A percentile compares a stretch with the other conserved stretches of the same genome.
phyloP scores from a whole-genome alignment of 2,329 filamentous ascomycete genomes.

The Fusarium ramigenum region DNA sequence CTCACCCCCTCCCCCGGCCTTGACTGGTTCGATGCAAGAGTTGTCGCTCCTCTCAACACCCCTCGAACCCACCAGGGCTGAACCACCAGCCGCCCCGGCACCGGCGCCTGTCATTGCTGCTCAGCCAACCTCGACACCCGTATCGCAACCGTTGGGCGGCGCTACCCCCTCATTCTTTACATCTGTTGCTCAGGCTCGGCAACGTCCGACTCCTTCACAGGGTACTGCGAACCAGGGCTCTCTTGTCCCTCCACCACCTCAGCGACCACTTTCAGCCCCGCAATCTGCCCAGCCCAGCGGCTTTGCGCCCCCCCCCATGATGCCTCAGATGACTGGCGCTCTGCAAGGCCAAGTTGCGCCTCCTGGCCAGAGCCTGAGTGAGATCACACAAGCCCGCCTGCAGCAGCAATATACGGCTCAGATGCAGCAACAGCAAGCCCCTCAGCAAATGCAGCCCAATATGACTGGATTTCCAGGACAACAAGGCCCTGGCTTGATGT shows the following conservation, averaged over 20 bases:
- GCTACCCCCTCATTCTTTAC: constrained; percentile 69
- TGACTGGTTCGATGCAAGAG: constrained; percentile 75
- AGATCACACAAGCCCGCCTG: constrained; percentile 72
- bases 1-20: constrained; percentile 52
- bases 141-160: constrained; percentile 59
- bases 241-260: constrained; percentile 79
- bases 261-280: constrained; percentile 86
- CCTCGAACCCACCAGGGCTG: constrained; percentile 59
- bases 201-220: constrained; percentile 47
- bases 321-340: constrained; percentile 84
- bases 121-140: constrained; percentile 47
- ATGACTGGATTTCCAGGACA: constrained; percentile 49
- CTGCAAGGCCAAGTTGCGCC: constrained; percentile 71
- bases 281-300: constrained; percentile 79
- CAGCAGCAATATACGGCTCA: constrained; percentile 68
- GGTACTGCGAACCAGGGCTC: constrained; percentile 62
- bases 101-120: constrained; percentile 13
- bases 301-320: constrained; percentile 78
- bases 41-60: constrained; percentile 64
- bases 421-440: constrained; percentile 52
- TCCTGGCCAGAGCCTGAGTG: constrained; percentile 79
- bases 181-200: constrained; percentile 55
- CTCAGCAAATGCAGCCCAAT: constrained; percentile 52
- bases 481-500: constrained; percentile 51
- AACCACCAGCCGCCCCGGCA: constrained; percentile 44